Conservation (phyloP, 2,329 filamentous ascomycete species). For the Clonostachys rosea region DNA sequence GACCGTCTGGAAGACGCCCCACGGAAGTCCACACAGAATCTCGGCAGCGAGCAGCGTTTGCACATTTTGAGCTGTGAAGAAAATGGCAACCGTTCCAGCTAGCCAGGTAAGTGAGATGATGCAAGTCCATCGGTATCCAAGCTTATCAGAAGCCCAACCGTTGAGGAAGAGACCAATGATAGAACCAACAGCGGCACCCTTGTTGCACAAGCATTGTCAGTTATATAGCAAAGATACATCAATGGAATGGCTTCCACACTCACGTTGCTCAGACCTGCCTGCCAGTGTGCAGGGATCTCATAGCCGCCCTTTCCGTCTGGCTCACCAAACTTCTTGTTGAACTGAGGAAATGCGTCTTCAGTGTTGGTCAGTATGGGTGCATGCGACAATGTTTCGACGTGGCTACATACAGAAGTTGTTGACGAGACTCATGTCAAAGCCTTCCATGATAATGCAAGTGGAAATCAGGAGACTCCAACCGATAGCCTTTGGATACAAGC, state of each 20-base stretch:
- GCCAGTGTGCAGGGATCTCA: slow-evolving; percentile 19
- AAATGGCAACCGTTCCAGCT: slow-evolving; percentile 26
- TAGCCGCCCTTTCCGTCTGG: slow-evolving; percentile 6
- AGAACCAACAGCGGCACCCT: slow-evolving; percentile 25
- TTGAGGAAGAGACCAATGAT: slow-evolving; percentile 28
- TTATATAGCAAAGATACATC: no score
- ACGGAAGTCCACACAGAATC: slow-evolving; percentile 26
- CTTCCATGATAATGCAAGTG: slow-evolving; percentile 5
- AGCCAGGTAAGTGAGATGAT: slow-evolving; percentile 23
- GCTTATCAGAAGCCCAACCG: neutral
- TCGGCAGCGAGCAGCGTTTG: slow-evolving; percentile 21
- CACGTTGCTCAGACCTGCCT: slow-evolving; percentile 32
- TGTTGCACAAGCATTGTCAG: slow-evolving; percentile 7
- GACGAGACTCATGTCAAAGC: slow-evolving; percentile 11
- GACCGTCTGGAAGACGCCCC: slow-evolving; percentile 21
- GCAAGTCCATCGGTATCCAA: slow-evolving; percentile 24
- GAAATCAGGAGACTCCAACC: slow-evolving; percentile 20
- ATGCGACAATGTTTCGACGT: no score
- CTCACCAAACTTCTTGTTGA: slow-evolving; percentile 15
- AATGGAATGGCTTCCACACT: slow-evolving; percentile 21
- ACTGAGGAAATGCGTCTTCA: slow-evolving; percentile 20
- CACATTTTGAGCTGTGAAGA: slow-evolving; percentile 24
- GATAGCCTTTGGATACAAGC: slow-evolving; percentile 18
- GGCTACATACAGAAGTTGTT: slow-evolving; percentile 15
- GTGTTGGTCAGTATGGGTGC: no score